phyloP scores from a whole-genome alignment of 2,329 filamentous ascomycete genomes.

The Fonsecaea nubica region DNA sequence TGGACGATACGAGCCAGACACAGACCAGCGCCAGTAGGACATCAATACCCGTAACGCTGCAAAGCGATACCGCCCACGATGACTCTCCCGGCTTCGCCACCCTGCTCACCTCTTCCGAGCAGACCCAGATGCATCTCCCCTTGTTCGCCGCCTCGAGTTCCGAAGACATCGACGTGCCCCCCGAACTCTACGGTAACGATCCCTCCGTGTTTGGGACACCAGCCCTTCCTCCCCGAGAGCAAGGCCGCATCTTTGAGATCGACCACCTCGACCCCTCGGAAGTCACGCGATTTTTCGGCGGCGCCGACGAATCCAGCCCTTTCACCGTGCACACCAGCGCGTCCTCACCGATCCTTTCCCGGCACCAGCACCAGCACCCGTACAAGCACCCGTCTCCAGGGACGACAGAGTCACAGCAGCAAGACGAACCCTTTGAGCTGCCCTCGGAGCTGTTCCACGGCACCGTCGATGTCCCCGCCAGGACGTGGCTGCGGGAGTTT shows the following conservation, averaged over 20 bases:
- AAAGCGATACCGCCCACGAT: not conserved
- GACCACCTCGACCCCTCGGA: not conserved
- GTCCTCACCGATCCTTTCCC: not conserved
- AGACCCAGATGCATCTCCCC: not conserved
- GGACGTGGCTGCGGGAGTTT: slow-evolving; percentile 16
- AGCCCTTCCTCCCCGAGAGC: not conserved
- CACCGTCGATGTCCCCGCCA: slow-evolving; percentile 10
- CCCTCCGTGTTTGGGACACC: not conserved
- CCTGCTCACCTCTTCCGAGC: not conserved
- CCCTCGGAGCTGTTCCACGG: slow-evolving; percentile 6
- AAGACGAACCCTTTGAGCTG: not conserved
- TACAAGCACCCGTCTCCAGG: too few species aligned
- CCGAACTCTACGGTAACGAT: not conserved
- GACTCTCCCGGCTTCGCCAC: not conserved
- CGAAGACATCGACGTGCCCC: slow-evolving; percentile 9
- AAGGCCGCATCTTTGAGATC: not conserved
- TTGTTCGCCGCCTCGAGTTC: not conserved
- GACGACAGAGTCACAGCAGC: not conserved
- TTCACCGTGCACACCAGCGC: not conserved
- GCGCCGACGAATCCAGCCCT: not conserved
- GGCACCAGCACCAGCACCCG: not conserved
- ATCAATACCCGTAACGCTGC: not conserved
- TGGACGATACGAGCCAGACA: not conserved
- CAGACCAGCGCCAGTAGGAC: not conserved
- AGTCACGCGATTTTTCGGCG: not conserved